Percentiles rank a stretch among this genome's conserved stretches.
phyloP scores from a whole-genome alignment of 345 rosid genomes.

The Physaria fendleri region DNA sequence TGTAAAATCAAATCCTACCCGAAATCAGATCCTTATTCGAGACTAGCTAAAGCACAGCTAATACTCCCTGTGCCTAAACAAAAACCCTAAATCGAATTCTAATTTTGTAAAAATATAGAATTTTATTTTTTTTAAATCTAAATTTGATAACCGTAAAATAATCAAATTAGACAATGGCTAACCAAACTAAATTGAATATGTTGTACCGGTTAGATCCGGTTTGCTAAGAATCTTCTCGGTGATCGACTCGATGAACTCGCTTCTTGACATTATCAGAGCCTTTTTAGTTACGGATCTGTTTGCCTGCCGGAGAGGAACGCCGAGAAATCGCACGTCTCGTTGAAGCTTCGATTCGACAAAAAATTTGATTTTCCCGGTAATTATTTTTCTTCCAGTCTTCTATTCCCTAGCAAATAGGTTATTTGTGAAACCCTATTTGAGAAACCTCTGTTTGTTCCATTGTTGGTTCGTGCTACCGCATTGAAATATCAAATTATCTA shows the following conservation, averaged over 20 bases:
- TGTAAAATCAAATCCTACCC: too few species aligned
- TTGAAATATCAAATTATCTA: not conserved
- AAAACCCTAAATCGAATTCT: too few species aligned
- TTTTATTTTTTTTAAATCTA: too few species aligned
- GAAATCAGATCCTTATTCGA: too few species aligned
- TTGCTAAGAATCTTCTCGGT: slow-evolving; percentile 5
- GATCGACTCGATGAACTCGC: not conserved
- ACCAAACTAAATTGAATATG: too few species aligned
- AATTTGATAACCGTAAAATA: too few species aligned
- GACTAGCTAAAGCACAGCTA: too few species aligned
- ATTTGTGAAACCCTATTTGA: not conserved
- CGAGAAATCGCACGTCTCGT: not conserved
- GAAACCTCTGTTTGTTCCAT: not conserved
- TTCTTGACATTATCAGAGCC: not conserved
- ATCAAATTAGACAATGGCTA: too few species aligned
- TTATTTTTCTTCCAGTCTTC: not conserved
- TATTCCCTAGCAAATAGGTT: not conserved
- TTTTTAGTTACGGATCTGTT: not conserved
- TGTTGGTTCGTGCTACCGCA: not conserved
- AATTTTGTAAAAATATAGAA: too few species aligned
- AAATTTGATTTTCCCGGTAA: not conserved
- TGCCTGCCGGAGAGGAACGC: not conserved
- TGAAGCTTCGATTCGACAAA: slow-evolving; percentile 1
- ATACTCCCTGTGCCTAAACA: too few species aligned
- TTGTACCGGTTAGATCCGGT: not conserved